A percentile compares a stretch with the other conserved stretches of the same genome.
Evolutionary conservation across 106 monocot genomes (phyloP).

Genomic region (Ottelia alismoides): DNA sequence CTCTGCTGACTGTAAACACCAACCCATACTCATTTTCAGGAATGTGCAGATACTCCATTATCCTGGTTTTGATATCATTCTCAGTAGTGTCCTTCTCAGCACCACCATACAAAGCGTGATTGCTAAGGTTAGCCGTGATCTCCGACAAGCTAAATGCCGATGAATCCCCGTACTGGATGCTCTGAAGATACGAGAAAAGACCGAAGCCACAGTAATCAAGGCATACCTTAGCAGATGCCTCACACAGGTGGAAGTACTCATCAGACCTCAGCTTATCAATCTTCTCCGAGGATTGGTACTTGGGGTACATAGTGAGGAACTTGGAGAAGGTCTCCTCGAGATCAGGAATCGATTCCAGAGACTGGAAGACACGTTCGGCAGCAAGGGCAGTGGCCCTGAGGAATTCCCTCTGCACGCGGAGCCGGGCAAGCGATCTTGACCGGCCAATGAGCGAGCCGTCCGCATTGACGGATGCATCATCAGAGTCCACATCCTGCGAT

Average conservation of each 20-base stretch:
- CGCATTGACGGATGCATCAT: not conserved
- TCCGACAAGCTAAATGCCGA: constrained; percentile 66
- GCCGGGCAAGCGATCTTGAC: constrained; percentile 72
- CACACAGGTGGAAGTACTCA: constrained; percentile 71
- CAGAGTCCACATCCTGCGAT: constrained; percentile 35
- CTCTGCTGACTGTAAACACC: constrained; percentile 89
- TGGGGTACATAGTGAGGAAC: constrained; percentile 89
- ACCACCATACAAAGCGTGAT: constrained; percentile 79
- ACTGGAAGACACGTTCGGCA: constrained; percentile 46
- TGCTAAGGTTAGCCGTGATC: constrained; percentile 77
- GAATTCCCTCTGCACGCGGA: constrained; percentile 80
- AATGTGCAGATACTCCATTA: constrained; percentile 89
- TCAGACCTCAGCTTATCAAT: constrained; percentile 53
- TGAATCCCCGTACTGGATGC: constrained; percentile 42
- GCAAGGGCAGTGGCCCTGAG: constrained; percentile 79
- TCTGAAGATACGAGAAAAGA: constrained; percentile 79
- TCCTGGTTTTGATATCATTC: constrained; percentile 59
- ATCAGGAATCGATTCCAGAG: constrained; percentile 34
- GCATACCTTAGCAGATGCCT: constrained; percentile 53
- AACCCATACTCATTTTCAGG: constrained; percentile 86
- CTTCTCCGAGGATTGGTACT: constrained; percentile 45
- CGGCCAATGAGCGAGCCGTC: constrained; percentile 28
- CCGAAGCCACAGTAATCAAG: constrained; percentile 98
- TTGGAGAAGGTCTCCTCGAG: constrained; percentile 48
- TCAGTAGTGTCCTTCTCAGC: constrained; percentile 78